Conservation (phyloP, 306 rosid genomes). For the Vicia sativa region DNA sequence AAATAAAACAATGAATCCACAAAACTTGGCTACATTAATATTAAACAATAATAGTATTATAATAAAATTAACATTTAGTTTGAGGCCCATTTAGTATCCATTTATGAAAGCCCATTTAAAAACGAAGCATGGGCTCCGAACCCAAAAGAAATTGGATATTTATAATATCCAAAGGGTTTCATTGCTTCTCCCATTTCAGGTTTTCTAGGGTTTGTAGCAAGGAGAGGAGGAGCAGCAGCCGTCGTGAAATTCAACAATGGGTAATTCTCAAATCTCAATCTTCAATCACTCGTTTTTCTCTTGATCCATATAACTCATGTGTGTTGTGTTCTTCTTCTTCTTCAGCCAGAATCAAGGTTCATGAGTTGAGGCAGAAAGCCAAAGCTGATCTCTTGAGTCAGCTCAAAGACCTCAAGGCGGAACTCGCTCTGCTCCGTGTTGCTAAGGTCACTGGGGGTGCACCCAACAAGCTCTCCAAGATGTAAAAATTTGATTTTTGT, state of each 20-base stretch:
- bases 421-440: slow-evolving; percentile 89
- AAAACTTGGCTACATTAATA: too few relatives aligned
- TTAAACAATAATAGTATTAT: too few relatives aligned
- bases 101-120: neutral
- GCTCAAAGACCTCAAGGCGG: slow-evolving; percentile 96
- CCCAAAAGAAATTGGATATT: neutral
- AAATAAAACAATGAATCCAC: too few relatives aligned
- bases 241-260: slow-evolving; percentile 49
- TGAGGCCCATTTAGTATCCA: too few relatives aligned
- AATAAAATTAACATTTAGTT: too few relatives aligned
- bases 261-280: slow-evolving; percentile 35
- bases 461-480: slow-evolving; percentile 98
- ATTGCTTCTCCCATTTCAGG: neutral
- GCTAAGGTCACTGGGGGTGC: slow-evolving; percentile 99
- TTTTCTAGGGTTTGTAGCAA: slow-evolving; percentile 50
- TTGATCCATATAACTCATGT: slow-evolving; percentile 1
- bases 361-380: slow-evolving; percentile 86
- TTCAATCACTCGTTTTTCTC: neutral
- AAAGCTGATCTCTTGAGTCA: slow-evolving; percentile 72
- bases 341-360: slow-evolving; percentile 94
- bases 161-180: neutral
- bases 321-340: neutral
- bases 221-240: slow-evolving; percentile 49
- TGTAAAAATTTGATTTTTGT: slow-evolving; percentile 38
- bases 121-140: neutral